Conservation (phyloP, 441 rosid species). For the Populus hybrid region DNA sequence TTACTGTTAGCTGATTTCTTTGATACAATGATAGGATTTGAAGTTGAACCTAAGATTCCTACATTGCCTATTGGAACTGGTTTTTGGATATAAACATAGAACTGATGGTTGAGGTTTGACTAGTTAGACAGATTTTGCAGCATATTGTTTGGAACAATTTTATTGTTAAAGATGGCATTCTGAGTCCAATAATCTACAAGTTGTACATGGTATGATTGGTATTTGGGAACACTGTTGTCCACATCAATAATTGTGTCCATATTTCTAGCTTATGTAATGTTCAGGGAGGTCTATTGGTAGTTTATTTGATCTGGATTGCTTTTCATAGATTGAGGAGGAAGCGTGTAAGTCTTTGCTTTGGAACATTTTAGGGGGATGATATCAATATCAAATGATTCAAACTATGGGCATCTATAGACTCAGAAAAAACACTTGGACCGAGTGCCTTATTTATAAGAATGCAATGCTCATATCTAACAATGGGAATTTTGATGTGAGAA, state of each 20-base stretch:
- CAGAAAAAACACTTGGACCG: neutral
- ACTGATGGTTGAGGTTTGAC: neutral
- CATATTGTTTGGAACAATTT: no score
- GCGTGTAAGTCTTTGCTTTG: neutral
- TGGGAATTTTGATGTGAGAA: no score
- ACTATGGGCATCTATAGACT: neutral
- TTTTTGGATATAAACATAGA: neutral
- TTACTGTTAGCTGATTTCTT: neutral
- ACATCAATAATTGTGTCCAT: no score
- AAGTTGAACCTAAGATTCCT: neutral
- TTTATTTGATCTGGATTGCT: no score
- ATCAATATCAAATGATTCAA: neutral
- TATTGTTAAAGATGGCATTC: no score
- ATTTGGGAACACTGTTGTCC: no score
- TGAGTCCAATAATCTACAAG: neutral
- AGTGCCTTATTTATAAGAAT: neutral
- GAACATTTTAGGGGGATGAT: neutral
- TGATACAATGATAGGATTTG: neutral
- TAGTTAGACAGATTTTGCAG: no score
- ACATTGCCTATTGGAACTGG: neutral
- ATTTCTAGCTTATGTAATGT: no score
- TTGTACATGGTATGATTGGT: no score
- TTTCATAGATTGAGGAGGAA: no score
- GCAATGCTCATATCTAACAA: no score
- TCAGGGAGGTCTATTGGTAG: no score